These are phyloP conservation scores for Geotrichum bryndzae DNA, from an alignment of 1,139 yeast species.

Conservation along the genomic window DNA sequence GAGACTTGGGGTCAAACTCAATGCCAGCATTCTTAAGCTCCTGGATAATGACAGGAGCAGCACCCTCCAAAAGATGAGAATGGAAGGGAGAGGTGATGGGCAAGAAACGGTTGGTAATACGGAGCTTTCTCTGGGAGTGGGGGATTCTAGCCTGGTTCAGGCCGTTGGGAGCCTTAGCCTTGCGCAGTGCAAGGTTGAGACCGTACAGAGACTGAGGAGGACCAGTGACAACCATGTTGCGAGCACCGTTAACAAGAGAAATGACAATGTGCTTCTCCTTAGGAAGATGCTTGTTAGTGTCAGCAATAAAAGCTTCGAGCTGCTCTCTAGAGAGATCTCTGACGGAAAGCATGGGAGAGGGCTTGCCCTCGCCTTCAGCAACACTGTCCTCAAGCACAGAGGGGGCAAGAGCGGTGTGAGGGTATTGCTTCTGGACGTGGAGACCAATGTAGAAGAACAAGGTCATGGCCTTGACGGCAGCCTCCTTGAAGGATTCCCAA, in stretches of 20 bases:
- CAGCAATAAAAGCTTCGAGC: conserved; percentile 71
- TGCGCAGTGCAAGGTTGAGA: conserved; percentile 83
- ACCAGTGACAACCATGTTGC: conserved; percentile 92
- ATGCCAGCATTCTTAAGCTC: conserved; percentile 59
- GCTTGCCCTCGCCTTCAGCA: conserved; percentile 92
- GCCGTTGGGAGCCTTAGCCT: conserved; percentile 91
- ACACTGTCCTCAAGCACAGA: conserved; percentile 87
- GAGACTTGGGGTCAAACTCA: conserved; percentile 48
- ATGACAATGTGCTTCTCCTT: conserved; percentile 83
- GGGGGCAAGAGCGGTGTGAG: conserved; percentile 92
- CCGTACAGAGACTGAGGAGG: conserved; percentile 99
- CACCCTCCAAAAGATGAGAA: conserved; percentile 72
- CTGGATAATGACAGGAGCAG: conserved; percentile 57
- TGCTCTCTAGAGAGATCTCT: conserved; percentile 78
- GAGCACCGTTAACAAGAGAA: conserved; percentile 90
- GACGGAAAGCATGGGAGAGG: conserved; percentile 94
- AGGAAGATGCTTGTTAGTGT: conserved; percentile 91
- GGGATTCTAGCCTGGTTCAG: conserved; percentile 94
- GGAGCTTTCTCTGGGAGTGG: conserved; percentile 83
- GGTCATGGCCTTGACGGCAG: conserved; percentile 73
- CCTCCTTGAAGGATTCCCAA: conserved; percentile 74
- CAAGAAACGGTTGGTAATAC: conserved; percentile 86
- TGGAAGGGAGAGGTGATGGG: conserved; percentile 98
- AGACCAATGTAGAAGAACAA: conserved; percentile 89
- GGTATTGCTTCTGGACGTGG: conserved; percentile 83